phyloP scores from a whole-genome alignment of 371 early-diverging fungal genomes.

The Fennellomyces sp. region DNA sequence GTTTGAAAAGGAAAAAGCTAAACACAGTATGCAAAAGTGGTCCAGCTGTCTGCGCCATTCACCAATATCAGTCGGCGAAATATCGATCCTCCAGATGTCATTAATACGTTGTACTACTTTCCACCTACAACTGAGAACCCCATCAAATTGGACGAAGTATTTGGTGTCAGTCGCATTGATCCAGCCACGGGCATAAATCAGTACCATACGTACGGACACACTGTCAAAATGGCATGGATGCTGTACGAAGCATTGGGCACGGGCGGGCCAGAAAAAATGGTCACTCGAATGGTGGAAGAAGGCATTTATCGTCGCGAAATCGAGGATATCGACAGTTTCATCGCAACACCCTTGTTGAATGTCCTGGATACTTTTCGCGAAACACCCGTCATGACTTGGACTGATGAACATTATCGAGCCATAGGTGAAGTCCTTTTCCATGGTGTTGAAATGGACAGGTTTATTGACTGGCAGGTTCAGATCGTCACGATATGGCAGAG shows the following conservation, averaged over 20 bases:
- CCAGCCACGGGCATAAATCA: slow-evolving; percentile 1
- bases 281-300: slow-evolving; percentile 28
- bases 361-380: slow-evolving; percentile 40
- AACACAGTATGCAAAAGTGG: not conserved
- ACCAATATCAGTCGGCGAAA: slow-evolving; percentile 16
- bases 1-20: not conserved
- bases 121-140: not conserved
- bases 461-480: slow-evolving; percentile 29
- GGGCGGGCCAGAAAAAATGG: slow-evolving; percentile 3
- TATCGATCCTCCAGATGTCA: slow-evolving; percentile 3
- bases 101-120: slow-evolving; percentile 16
- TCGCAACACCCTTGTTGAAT: slow-evolving; percentile 51
- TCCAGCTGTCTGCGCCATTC: not conserved
- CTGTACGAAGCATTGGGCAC: slow-evolving; percentile 11
- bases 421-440: slow-evolving; percentile 38
- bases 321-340: slow-evolving; percentile 41
- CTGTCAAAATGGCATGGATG: slow-evolving; percentile 17
- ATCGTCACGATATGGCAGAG: slow-evolving; percentile 66
- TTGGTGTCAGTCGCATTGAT: slow-evolving; percentile 7
- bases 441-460: not conserved
- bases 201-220: slow-evolving; percentile 5
- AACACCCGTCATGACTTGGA: slow-evolving; percentile 47
- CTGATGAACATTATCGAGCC: slow-evolving; percentile 41
- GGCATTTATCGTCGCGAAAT: slow-evolving; percentile 35
- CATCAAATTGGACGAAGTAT: slow-evolving; percentile 14